Evolutionary conservation across 306 rosid species (phyloP), one percentile per base, ranked within the genome.

Genomic region (Quercus ilex): DNA sequence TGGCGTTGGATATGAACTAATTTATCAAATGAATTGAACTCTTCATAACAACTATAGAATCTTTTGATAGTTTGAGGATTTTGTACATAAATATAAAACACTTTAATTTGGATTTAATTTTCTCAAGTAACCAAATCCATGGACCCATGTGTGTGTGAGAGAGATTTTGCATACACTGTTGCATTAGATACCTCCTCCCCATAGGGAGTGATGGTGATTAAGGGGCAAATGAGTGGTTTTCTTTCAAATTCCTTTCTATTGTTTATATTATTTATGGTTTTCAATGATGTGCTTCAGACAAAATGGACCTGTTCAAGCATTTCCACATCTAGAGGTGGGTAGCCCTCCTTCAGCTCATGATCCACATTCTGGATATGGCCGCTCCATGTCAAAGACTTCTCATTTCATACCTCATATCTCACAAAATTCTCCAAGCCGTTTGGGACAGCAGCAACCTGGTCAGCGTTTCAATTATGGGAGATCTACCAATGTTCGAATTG

Each of bases 371-470:
- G 90, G 93, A 76, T 87, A 86, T 73, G 43, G 84, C 30, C 93
- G 85, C 55, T 83, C 89, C 33, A 69, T 85, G 81, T 84, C 96
- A 9, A 92, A 91, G 80, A 92, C 93, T 67, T 86, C 90, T 79
- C 97, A 94, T 85, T 74, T 80, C 75, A 85, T 86, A 80, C 92
- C 98, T 79, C 96, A 91, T 79, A 76, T 74, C 74, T 84, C 85
- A 55, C 93, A 89, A 87, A 91, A 89, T 83, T 90, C 97, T 55
- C 99, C 96, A 51, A 93, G 97, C 79, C 99, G 99, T 69, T 88
- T 96, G 79, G 97, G 98, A 68, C 92, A 90, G 85, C 92, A 90
- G 85, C 99, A 90, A 81, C 80, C 94, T 74, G 87, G 78, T 82
- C 96, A 87, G 81, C 85, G 98, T 80, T 85, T 76, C 73, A 82